Evolutionary conservation across 495 filamentous ascomycete species (phyloP), one percentile per base, ranked within the genome.

Genomic region (Letharia columbiana): DNA sequence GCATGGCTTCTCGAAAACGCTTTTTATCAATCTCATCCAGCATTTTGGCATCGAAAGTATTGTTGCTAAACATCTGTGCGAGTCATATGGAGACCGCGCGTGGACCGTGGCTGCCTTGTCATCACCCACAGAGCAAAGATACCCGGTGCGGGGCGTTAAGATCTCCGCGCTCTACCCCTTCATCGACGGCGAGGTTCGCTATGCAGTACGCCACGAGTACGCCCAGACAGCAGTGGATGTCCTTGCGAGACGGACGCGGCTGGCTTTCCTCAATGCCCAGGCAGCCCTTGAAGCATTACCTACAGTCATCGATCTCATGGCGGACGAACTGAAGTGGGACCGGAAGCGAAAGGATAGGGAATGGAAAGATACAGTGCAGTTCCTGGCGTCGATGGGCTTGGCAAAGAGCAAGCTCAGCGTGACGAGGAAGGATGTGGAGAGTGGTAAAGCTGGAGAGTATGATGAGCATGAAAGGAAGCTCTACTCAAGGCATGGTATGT

Each of bases 11-110:
- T 89, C 86, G 72, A 92, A 96, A 75, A 98, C 92, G 4, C 85
- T 98, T 28, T 98, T 98, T 78, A 98, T 98, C 84, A 93, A 96
- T 77, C 82, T 98, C 15, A 96, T 98, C 75, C 94, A 98, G 75
- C 91, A 96, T 78, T 98, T 91, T 73, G 94, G 94, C 67, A 77
- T 98, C 66, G 94, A 98, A 76, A 97, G 91, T 52, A 91, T 96
- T 70, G 92, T 98, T 28, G 94, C 94, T 20, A 88, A 91, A 77
- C 92, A 98, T 76, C 83, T 98, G 28, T 89, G 88, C 3, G 81
- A 87, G 67, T 90, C 92, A 52, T 98, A 98, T 73, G 94, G 94
- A 71, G 94, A 98, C 77, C 86, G 94, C 40, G 92, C 94, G 35
- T 98, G 94, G 94, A 91, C 91, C 28, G 94, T 98, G 18, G 94